Evolutionary conservation across 1,139 yeast genomes (phyloP).

Genomic region (Kurtzmaniella quercitrusa): DNA sequence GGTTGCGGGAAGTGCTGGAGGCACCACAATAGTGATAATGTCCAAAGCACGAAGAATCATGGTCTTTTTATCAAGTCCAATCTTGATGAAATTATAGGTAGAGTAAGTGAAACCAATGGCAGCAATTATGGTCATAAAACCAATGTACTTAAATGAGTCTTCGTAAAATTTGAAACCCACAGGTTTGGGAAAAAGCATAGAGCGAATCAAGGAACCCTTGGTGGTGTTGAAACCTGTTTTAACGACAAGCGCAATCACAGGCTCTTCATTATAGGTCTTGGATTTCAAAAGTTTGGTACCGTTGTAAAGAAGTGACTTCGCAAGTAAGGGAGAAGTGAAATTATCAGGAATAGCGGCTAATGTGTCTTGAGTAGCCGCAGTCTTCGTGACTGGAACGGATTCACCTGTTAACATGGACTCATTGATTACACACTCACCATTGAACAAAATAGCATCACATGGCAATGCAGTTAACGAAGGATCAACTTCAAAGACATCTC

Average conservation of each 20-base stretch:
- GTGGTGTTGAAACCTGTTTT: slow-evolving; percentile 94
- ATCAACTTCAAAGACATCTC: slow-evolving; percentile 91
- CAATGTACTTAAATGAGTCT: slow-evolving; percentile 93
- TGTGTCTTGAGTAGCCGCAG: slow-evolving; percentile 60
- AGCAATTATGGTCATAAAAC: slow-evolving; percentile 89
- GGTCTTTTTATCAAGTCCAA: slow-evolving; percentile 64
- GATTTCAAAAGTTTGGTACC: slow-evolving; percentile 89
- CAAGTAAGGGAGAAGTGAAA: slow-evolving; percentile 61
- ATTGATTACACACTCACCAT: slow-evolving; percentile 92
- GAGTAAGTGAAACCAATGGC: slow-evolving; percentile 78
- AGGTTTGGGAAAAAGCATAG: slow-evolving; percentile 96
- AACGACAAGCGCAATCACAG: slow-evolving; percentile 82
- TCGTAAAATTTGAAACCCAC: slow-evolving; percentile 88
- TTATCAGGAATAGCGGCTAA: slow-evolving; percentile 52
- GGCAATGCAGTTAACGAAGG: slow-evolving; percentile 74
- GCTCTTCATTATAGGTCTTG: slow-evolving; percentile 60
- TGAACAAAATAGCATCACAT: slow-evolving; percentile 79
- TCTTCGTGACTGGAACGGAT: slow-evolving; percentile 90
- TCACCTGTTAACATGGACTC: slow-evolving; percentile 98
- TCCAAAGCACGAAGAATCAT: slow-evolving; percentile 89
- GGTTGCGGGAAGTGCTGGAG: slow-evolving; percentile 98
- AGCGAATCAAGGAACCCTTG: slow-evolving; percentile 89
- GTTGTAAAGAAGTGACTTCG: slow-evolving; percentile 74
- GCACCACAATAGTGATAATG: slow-evolving; percentile 92
- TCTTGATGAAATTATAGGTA: slow-evolving; percentile 72